Evolutionary conservation across 345 rosid species (phyloP), one percentile per base, ranked within the genome.

Genomic region (Hypericum perforatum): DNA sequence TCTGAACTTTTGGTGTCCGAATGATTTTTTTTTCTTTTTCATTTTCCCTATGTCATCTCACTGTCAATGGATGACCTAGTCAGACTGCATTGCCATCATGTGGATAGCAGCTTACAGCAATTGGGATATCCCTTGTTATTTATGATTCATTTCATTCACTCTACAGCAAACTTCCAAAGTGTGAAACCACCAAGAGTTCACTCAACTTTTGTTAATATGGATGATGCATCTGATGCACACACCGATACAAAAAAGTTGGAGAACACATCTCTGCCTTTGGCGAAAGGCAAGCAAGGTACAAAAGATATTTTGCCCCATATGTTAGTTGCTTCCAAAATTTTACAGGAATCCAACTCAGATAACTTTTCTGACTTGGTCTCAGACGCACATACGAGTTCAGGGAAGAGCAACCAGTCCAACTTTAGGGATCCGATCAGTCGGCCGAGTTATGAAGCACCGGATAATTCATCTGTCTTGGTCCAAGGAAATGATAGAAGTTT

Each of bases 281-380:
- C 60, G 58, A 73, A 75, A 69, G 80, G 57, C 68, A 69, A 67
- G 56, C 76, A 49, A 64, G 62, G 40, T 38, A 69, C 38, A 39
- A 9, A 36, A 61, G 72, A 64, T 15, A 59, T 22, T 4, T 22
- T 22, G 32, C 2, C 32, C 32, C 32, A 1, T 22, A 22, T 22
- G 32, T 22, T 22, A 22, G 32, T 22, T 22, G 32, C 32, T 22
- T 22, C 32, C 32, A 22, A 22, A 22, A 22, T 22, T 22, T 1
- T 22, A 22, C 32, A 22, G 32, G 56, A 45, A 60, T 64, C 43
- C 72, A 42, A 63, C 53, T 58, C 65, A 57, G 67, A 49, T 49
- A 54, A 43, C 16, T 71, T 4, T 41, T 70, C 69, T 47, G 51
- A 59, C 8, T 59, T 47, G 14, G 54, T 63, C 40, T 61, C 69